Base-by-base conservation (phyloP, 2,329 filamentous ascomycete genomes). In the Penicillium janthinellum region DNA sequence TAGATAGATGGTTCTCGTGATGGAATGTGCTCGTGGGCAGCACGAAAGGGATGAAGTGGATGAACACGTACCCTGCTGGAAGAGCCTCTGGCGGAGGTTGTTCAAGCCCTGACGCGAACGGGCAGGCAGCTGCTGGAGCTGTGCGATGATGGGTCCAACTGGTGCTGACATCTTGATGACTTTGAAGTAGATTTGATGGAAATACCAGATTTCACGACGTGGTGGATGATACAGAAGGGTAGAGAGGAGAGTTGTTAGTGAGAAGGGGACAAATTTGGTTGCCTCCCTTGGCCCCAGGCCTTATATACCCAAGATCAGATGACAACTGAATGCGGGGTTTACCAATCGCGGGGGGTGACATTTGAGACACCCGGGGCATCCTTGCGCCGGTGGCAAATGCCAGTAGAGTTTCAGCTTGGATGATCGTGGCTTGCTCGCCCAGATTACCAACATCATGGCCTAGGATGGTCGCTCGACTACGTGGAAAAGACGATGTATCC, bases 31-130 rank as follows among this genome's bases (percentile, higher is more conserved):
- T 5, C n/a, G 41, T 15, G 15, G 28, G 8, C 5, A 28, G 14
- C 12, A 15, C 5, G 11, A 22, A 25, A 39, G 48, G 14, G 15
- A 47, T 31, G 25, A 14, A 31, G 28, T 38, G n/a, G 34, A 34
- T 35, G 15, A 14, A 54, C 15, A 54, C 63, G n/a, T 67, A 69
- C 67, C 67, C 56, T 69, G 67, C 58, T 69, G 67, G 67, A 68
- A 69, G 17, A 69, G 63, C 45, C 67, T 59, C 37, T 66, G 67
- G 17, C 67, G 64, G 17, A 69, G 59, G 56, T 69, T 66, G 37
- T 60, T 69, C 54, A 69, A 38, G 25, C 67, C 67, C 64, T 69
- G 67, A 10, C 67, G 61, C 7, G 66, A 68, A 17, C 67, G 67
- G 35, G 59, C 67, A 47, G 67, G 67, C 37, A 69, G 67, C 5